A percentile compares a stretch with the other conserved stretches of the same genome.
Conservation (phyloP, 2,329 filamentous ascomycete species). For the Colletotrichum sp. region DNA sequence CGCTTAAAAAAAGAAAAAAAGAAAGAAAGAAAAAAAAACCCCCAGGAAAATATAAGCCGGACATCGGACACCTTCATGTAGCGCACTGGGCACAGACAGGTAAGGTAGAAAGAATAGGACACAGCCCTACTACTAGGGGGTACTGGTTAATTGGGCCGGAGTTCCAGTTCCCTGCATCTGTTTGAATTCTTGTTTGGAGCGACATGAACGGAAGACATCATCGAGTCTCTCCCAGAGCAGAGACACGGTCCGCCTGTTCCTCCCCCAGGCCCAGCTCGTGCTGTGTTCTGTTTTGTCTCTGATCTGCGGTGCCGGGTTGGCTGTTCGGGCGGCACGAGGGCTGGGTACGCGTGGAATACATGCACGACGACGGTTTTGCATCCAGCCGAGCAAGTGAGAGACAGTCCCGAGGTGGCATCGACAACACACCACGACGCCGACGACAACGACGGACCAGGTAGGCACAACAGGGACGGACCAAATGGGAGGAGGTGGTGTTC, state of each 20-base stretch:
- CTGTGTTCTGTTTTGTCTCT: background rate
- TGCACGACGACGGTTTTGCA: slow-evolving; percentile 4
- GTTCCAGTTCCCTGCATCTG: background rate
- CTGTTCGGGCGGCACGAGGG: background rate
- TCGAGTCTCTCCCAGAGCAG: background rate
- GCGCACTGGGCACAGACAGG: background rate
- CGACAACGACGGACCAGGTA: background rate
- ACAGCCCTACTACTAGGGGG: background rate
- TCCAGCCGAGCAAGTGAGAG: background rate
- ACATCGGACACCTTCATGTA: background rate
- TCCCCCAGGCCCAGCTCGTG: background rate
- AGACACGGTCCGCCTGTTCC: background rate
- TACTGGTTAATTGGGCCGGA: background rate
- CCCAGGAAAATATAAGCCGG: background rate
- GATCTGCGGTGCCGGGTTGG: background rate
- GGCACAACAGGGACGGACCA: background rate
- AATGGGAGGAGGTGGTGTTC: background rate
- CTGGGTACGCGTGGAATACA: background rate
- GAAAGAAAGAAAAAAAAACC: background rate
- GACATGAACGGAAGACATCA: background rate
- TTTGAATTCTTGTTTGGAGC: background rate
- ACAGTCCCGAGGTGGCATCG: background rate
- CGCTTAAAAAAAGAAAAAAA: background rate
- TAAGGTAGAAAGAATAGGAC: background rate
- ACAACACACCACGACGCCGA: background rate